Base-by-base conservation (phyloP, 257 asterid genomes). In the Gynochthodes officinalis region DNA sequence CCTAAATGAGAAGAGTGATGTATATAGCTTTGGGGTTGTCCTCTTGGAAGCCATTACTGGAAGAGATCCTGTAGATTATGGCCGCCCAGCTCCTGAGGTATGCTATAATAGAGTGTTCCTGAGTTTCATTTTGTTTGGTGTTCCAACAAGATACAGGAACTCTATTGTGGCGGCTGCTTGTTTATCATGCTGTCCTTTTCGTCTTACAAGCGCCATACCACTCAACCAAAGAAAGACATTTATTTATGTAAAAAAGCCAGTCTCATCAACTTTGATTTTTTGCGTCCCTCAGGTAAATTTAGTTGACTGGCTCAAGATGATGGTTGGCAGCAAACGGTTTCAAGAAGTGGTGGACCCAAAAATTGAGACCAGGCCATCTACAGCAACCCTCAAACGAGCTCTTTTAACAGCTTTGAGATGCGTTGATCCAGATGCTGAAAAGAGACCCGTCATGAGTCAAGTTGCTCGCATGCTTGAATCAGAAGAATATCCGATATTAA, bases 241-340 rank as follows among this genome's bases (percentile, higher is more conserved):
- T n/a, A n/a, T n/a, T n/a, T n/a, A n/a, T n/a, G n/a, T n/a, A n/a
- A n/a, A n/a, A n/a, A n/a, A n/a, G n/a, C n/a, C 35, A 32, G 14
- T 23, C 32, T 23, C 32, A 25, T 7, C n/a, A n/a, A n/a, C 14
- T 58, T 58, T 28, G 64, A 27, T 35, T 28, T 12, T 14, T 1
- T 32, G 14, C 0, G 65, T 75, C 18, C n/a, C 37, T 70, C 88
- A 91, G 97, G 90, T 88, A 33, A 89, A 84, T 78, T 80, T 92
- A 78, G 96, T 92, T 14, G 98, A 90, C 66, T 92, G 98, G 98
- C 88, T 92, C 13, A 92, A 92, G 82, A 78, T 81, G 96, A 92
- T 92, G 98, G 96, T 92, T 35, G 96, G 88, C 68, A 84, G 80
- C 76, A 87, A 73, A 72, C 82, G 88, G 40, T 78, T 87, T 0